Evolutionary conservation across 2,329 filamentous ascomycete species (phyloP), one percentile per base, ranked within the genome.

Genomic region (Pseudogymnoascus sp.): DNA sequence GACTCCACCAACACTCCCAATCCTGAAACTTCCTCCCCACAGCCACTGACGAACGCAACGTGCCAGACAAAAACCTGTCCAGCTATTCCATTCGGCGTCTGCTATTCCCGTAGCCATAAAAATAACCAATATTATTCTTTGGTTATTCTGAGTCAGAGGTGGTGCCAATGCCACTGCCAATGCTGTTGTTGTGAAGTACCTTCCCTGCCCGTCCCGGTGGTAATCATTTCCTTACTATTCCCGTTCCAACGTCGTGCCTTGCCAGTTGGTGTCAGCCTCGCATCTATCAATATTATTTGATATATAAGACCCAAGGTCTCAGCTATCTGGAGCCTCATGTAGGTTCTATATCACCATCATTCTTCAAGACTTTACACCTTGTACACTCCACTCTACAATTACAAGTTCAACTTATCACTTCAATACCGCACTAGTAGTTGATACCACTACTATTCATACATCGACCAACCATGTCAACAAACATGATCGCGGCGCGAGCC

Each of bases 321-420:
- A 54, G 47, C 25, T 54, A 11, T 47, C n/a, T 30, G 25, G 7
- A 54, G 47, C n/a, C 25, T 32, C 47, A 32, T 32, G 47, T 32
- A 54, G 28, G 47, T 54, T 54, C 25, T 54, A 54, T 54, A 30
- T 54, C 28, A 28, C 28, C 47, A 54, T n/a, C 25, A 54, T 32
- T 54, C 28, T 18, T 54, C 25, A 54, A 32, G 28, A 16, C 25
- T 18, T 30, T 54, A 32, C 25, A 47, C 20, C 22, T 54, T 54
- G 22, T 30, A 54, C 28, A 54, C 25, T 50, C 43, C 43, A 50
- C 43, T 50, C 43, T 50, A 50, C 43, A 47, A 50, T 18, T 50
- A 18, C 25, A 12, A 50, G 43, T 32, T 30, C 43, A 16, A 30
- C 25, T 50, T 54, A 18, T 18, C 25, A 54, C 28, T 32, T 18